Conservation (phyloP, 176 grass and related monocot genomes). For the Thinopyrum elongatum region DNA sequence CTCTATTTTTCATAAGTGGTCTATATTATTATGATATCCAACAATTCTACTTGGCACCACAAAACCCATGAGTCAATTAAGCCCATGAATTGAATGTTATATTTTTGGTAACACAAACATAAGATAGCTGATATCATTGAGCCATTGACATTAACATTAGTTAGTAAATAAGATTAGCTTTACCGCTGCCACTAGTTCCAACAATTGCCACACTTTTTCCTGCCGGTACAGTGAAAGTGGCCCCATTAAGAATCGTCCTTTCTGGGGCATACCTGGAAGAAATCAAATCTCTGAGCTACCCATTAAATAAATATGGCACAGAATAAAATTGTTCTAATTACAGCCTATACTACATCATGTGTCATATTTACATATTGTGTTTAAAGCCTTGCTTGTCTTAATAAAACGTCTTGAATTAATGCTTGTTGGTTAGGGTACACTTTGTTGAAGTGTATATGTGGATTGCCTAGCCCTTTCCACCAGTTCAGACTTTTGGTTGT, state of each 20-base stretch:
- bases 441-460: not conserved
- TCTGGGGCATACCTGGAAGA: constrained; percentile 78
- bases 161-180: constrained; percentile 18
- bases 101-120: constrained; percentile 6
- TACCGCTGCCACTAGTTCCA: constrained; percentile 97
- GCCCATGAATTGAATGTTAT: constrained; percentile 1
- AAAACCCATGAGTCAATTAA: not conserved
- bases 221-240: constrained; percentile 81
- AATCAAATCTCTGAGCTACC: constrained; percentile 33
- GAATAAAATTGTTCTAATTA: constrained; percentile 10
- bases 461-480: too few relatives aligned
- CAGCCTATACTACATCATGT: not conserved
- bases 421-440: constrained; percentile 5
- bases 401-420: not conserved
- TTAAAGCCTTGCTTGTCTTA: not conserved
- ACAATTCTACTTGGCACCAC: not conserved
- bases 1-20: not conserved
- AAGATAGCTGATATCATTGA: not conserved
- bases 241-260: constrained; percentile 82
- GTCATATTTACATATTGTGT: not conserved
- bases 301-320: not conserved
- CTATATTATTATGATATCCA: not conserved
- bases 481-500: too few relatives aligned
- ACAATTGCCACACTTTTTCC: constrained; percentile 93
- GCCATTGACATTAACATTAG: not conserved